phyloP scores from a whole-genome alignment of 2,329 filamentous ascomycete species.

The Coniochaeta pulveracea region DNA sequence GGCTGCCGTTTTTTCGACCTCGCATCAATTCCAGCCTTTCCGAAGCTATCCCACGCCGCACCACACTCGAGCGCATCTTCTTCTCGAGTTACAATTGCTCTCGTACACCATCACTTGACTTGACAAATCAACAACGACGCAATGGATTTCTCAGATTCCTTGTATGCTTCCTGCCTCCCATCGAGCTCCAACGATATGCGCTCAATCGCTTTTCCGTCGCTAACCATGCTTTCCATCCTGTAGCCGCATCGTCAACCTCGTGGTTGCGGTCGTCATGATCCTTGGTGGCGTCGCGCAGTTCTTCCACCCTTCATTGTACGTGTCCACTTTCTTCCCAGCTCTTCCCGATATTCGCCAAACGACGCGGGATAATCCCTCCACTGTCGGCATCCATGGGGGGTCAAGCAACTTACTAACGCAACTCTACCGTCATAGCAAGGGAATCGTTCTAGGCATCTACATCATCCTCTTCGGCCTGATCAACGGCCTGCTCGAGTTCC shows the following conservation, averaged over 20 bases:
- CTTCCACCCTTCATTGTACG: constrained; percentile 50
- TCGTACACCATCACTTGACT: no score
- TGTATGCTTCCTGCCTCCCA: constrained; percentile 46
- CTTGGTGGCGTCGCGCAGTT: constrained; percentile 71
- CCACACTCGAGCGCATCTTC: constrained; percentile 1
- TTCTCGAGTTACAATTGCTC: no score
- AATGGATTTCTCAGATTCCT: constrained; percentile 90
- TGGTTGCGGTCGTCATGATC: constrained; percentile 74
- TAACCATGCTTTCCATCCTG: constrained; percentile 18
- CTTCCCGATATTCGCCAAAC: constrained; percentile 20
- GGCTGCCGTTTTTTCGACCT: no score
- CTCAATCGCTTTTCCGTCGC: constrained; percentile 10
- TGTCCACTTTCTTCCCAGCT: constrained; percentile 18
- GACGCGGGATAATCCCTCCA: no score
- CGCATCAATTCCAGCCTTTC: no score
- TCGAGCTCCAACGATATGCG: constrained; percentile 2
- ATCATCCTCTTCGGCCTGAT: constrained; percentile 77
- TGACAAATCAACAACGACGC: constrained; percentile 6
- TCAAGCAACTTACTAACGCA: constrained; percentile 1
- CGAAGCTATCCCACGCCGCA: neutral
- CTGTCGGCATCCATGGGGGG: no score
- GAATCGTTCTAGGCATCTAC: constrained; percentile 73
- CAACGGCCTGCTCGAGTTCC: constrained; percentile 52
- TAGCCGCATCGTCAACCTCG: constrained; percentile 92
- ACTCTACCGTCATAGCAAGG: constrained; percentile 36